Percentiles rank a stretch among this genome's conserved stretches.
These are phyloP conservation scores for Mucor racemosus DNA, from an alignment of 371 early-diverging fungal genomes.

Conservation along the genomic window DNA sequence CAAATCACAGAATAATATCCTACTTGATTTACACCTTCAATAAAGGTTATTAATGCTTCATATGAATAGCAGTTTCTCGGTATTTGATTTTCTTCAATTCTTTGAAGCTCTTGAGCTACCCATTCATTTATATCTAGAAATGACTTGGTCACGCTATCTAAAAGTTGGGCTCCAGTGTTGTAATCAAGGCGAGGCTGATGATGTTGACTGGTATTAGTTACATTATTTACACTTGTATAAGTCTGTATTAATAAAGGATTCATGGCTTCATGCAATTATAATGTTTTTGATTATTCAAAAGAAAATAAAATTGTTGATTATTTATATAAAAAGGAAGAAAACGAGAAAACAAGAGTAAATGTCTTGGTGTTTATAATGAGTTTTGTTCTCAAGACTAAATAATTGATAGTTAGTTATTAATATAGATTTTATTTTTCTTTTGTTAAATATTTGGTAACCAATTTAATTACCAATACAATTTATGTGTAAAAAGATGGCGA, in stretches of 20 bases:
- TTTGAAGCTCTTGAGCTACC: conserved; percentile 16
- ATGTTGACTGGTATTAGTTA: background rate
- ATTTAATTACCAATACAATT: no score
- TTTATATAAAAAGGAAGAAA: no score
- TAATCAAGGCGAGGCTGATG: background rate
- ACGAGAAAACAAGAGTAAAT: no score
- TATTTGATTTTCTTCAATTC: background rate
- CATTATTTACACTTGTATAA: background rate
- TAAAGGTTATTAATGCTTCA: conserved; percentile 6
- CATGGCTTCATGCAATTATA: background rate
- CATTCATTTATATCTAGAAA: conserved; percentile 1
- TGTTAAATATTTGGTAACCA: no score
- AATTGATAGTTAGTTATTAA: no score
- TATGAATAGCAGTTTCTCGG: conserved; percentile 9
- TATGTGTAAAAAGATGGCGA: no score
- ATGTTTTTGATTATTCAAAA: no score
- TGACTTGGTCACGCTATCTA: conserved; percentile 9
- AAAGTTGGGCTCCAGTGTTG: background rate
- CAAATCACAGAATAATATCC: background rate
- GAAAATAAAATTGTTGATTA: no score
- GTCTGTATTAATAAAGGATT: background rate
- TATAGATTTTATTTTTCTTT: no score
- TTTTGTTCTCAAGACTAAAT: no score
- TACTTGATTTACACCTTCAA: conserved; percentile 10
- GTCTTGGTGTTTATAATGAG: no score